phyloP scores from a whole-genome alignment of 441 rosid genomes.

The Rhodomyrtus psidioides region DNA sequence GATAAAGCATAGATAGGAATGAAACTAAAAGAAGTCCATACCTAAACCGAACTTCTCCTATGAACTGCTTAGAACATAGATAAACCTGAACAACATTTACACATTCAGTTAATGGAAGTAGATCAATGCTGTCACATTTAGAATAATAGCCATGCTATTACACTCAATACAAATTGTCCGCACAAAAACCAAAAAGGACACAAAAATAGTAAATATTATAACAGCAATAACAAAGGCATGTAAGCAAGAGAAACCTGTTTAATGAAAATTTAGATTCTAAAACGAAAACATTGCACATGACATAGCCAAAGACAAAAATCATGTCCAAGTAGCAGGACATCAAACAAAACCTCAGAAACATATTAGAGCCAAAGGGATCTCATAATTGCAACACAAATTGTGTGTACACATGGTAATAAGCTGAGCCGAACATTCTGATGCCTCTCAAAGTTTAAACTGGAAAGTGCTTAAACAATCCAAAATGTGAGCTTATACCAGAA shows the following conservation, averaged over 20 bases:
- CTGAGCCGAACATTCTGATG: background rate
- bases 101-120: background rate
- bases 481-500: background rate
- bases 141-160: background rate
- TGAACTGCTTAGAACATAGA: conserved; percentile 65
- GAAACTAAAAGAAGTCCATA: conserved; percentile 12
- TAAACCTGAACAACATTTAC: conserved; percentile 45
- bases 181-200: background rate
- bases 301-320: background rate
- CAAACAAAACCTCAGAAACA: background rate
- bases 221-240: background rate
- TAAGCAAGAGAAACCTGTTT: background rate
- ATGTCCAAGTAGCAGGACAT: background rate
- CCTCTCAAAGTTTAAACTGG: background rate
- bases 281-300: background rate
- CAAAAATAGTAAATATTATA: background rate
- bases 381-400: background rate
- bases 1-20: background rate
- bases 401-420: background rate
- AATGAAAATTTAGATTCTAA: background rate
- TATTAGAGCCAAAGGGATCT: background rate
- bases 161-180: background rate
- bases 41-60: conserved; percentile 85
- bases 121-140: background rate
- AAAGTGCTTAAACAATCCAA: background rate